These are phyloP conservation scores for Silene conica DNA, from an alignment of 148 eudicot genomes.

Conservation along the genomic window DNA sequence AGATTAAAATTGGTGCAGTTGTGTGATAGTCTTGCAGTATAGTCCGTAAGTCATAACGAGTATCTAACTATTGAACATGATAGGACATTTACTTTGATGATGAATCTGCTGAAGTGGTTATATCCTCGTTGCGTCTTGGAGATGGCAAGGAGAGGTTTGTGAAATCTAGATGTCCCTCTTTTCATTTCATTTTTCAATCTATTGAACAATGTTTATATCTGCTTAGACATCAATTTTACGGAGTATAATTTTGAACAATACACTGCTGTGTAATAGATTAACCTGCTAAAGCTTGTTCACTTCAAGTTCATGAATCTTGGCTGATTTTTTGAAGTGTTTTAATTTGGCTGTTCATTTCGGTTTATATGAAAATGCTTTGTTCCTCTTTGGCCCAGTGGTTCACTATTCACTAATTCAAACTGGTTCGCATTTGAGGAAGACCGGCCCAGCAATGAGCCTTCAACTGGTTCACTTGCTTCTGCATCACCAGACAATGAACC, in stretches of 20 bases:
- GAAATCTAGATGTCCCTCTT: conserved; percentile 1
- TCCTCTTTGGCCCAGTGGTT: conserved; percentile 40
- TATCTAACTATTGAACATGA: conserved; percentile 20
- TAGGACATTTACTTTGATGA: conserved; percentile 98
- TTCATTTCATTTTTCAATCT: neutral
- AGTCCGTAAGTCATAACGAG: neutral
- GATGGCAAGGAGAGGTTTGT: conserved; percentile 75
- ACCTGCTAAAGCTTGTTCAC: too few relatives aligned
- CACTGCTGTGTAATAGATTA: too few relatives aligned
- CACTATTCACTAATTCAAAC: conserved; percentile 76
- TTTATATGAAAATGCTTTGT: neutral
- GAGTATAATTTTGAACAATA: too few relatives aligned
- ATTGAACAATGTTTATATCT: too few relatives aligned
- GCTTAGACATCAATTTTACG: too few relatives aligned
- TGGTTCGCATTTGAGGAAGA: conserved; percentile 91
- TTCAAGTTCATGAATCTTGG: neutral
- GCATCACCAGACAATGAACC: conserved; percentile 41
- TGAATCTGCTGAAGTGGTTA: conserved; percentile 95
- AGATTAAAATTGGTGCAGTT: neutral
- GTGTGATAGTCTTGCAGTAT: neutral
- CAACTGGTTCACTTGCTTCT: conserved; percentile 41
- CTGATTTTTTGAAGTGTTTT: too few relatives aligned
- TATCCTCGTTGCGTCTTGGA: conserved; percentile 88
- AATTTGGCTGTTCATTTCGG: too few relatives aligned
- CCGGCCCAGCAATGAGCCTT: conserved; percentile 33